A percentile compares a stretch with the other conserved stretches of the same genome.
Conservation (phyloP, 192 early-diverging fungal genomes). For the Gonapodya sp. region DNA sequence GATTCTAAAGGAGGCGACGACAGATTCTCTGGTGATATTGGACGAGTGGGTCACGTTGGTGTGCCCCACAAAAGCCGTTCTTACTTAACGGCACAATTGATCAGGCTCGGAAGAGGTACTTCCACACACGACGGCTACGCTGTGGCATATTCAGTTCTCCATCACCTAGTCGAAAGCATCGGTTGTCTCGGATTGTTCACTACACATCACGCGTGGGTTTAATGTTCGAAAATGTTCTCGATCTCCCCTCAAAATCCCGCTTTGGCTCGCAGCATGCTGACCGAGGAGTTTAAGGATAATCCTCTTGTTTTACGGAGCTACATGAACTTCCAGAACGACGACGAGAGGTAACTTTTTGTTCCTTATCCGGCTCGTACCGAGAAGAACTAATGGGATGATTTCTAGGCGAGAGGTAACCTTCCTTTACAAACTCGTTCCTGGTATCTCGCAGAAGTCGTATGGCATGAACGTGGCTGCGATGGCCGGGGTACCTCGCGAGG, state of each 20-base stretch:
- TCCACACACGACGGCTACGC: constrained; percentile 89
- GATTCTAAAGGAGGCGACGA: constrained; percentile 85
- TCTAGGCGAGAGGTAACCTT: constrained; percentile 75
- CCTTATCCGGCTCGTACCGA: no score
- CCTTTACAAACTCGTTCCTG: constrained; percentile 77
- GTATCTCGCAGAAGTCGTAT: constrained; percentile 84
- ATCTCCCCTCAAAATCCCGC: not conserved
- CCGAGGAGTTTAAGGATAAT: constrained; percentile 70
- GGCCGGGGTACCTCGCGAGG: constrained; percentile 71
- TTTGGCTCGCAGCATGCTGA: constrained; percentile 45
- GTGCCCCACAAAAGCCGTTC: not conserved
- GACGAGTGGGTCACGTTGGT: constrained; percentile 51
- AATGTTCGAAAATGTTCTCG: not conserved
- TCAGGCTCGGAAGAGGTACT: constrained; percentile 82
- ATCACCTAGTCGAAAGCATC: constrained; percentile 66
- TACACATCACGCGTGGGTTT: constrained; percentile 69
- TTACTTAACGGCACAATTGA: no score
- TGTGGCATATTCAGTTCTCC: constrained; percentile 85
- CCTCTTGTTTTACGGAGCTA: constrained; percentile 71
- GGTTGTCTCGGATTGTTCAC: constrained; percentile 89
- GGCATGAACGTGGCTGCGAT: constrained; percentile 99
- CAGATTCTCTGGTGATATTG: constrained; percentile 81
- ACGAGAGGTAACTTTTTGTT: constrained; percentile 41
- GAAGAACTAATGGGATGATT: not conserved
- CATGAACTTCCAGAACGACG: constrained; percentile 65